Evolutionary conservation across 257 asterid species (phyloP), one percentile per base, ranked within the genome.

Genomic region (Anisodus tanguticus): DNA sequence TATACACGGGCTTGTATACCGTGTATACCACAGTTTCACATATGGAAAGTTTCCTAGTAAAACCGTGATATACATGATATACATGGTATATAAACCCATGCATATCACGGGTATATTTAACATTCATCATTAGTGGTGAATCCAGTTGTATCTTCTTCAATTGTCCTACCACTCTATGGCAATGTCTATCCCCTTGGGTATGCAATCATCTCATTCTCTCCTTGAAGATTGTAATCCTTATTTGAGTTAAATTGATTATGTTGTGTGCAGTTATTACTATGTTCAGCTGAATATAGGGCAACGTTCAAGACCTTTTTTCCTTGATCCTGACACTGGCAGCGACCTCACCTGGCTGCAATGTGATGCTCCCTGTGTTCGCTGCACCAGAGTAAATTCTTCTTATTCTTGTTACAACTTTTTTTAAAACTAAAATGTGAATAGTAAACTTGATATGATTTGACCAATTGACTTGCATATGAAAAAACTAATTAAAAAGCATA

Each of bases 321-420:
- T 97, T 87, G 99, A 97, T 95, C 98, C 98, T 13, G 99, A 95
- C 83, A 95, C 99, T 0, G 99, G 99, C 68, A 97, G 98, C 85
- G 99, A 97, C 84, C 99, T 97, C 86, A 97, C 98, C 8, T 97
- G 99, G 99, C 93, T 97, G 86, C 99, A 97, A 88, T 97, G 99
- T 69, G 97, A 97, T 79, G 99, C 99, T 62, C 99, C 98, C 1
- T 97, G 99, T 86, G 95, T 95, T 79, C 98, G 87, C 84, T 95
- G 99, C 90, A 97, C 98, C 37, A 71, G 90, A 91, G 98, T 94
- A 88, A 81, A 47, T 41, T n/a, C 62, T 81, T 59, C 26, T 58
- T 58, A 58, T 19, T 57, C 3, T n/a, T 57, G 1, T 68, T 68
- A 1, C 54, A 16, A 69, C 78, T 69, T n/a, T n/a, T n/a, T n/a